Conservation (phyloP, 148 eudicot species). For the Vaccinium corymbosum region DNA sequence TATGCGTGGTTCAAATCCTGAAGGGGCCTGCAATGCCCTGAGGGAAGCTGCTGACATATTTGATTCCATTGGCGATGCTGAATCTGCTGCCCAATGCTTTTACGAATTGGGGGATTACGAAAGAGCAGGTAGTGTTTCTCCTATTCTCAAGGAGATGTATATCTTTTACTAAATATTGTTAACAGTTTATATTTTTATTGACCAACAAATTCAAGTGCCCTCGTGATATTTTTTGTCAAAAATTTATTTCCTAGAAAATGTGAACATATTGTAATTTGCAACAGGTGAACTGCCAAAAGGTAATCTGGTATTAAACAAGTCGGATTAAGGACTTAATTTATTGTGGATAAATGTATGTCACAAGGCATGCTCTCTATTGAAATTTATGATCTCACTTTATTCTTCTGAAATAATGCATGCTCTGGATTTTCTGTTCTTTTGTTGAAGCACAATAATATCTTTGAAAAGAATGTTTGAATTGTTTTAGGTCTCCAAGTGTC, state of each 20-base stretch:
- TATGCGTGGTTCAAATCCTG: conserved; percentile 40
- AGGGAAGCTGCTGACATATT: conserved; percentile 68
- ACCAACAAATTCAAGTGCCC: too few species aligned
- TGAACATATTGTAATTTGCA: neutral
- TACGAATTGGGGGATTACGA: conserved; percentile 50
- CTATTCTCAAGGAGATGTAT: neutral
- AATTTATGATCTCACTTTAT: neutral
- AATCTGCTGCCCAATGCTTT: conserved; percentile 60
- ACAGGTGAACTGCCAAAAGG: neutral
- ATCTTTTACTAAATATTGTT: neutral
- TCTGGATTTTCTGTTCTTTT: neutral
- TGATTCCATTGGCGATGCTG: conserved; percentile 48
- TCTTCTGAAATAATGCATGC: neutral
- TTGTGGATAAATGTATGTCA: neutral
- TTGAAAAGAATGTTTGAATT: neutral
- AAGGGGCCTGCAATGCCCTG: conserved; percentile 36
- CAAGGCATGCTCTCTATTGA: neutral
- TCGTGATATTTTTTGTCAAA: neutral
- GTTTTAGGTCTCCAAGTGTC: neutral
- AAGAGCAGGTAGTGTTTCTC: conserved; percentile 36
- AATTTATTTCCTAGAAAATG: neutral
- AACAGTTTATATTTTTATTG: neutral
- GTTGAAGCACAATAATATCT: neutral
- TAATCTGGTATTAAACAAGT: neutral
- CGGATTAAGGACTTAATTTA: neutral